Base-by-base conservation (phyloP, 768 basidiomycete species). In the Cystobasidium tubakii region DNA sequence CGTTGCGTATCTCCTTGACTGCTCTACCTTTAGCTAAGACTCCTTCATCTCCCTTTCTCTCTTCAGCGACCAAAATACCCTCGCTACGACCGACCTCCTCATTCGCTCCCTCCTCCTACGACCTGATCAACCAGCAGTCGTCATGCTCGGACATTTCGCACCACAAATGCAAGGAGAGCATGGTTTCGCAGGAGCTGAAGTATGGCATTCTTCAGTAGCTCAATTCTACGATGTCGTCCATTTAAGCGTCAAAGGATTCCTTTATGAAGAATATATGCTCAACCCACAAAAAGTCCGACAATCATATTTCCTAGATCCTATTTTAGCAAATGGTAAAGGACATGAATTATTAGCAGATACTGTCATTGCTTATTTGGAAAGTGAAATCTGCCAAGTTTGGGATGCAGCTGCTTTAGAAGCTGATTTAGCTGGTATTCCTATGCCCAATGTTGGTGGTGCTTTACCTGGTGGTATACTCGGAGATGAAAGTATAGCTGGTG, bases 151-250 rank as follows among this genome's bases (percentile, higher is more conserved):
- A 19, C 94, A 98, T 82, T 97, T 97, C 80, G 87, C 87, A 67
- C 90, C 94, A 0, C 92, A 99, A 78, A 79, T 89, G 0, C 90
- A 94, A 77, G 84, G 86, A 43, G 82, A 85, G 25, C 84, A 91
- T 78, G 94, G 93, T 1, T 96, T 90, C 79, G 87, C 87, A 1
- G 94, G 95, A 1, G 90, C 94, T 0, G 94, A 96, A 79, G 87
- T 91, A 78, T 88, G 87, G 84, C 95, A 99, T 81, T 88, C 85
- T 76, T 82, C 89, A 72, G 93, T 97, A 0, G 91, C 96, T 0
- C 92, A 94, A 80, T 98, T 92, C 83, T 99, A 99, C 83, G 96
- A 99, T 80, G 87, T 97, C 31, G 94, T 95, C 0, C 91, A 98
- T 80, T 84, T 99, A 77, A 90, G 89, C 81, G 86, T 87, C 74